Evolutionary conservation across 1,284 basidiomycete genomes (phyloP).

Genomic region (Phaffia rhodozyma): DNA sequence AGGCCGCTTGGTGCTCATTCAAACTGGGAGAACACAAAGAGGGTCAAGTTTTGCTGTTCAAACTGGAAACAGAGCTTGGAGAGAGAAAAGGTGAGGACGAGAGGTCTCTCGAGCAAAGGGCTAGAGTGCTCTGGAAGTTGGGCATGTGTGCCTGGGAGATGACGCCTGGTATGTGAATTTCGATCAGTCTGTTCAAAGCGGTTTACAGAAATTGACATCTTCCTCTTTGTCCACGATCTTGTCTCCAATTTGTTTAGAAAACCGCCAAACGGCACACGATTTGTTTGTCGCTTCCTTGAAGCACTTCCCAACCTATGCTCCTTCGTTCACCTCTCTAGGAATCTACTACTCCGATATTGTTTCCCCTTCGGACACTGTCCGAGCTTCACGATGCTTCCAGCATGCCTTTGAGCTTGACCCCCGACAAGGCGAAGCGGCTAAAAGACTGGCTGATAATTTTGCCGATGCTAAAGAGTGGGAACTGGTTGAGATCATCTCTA

Average conservation of each 20-base stretch:
- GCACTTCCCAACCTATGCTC: constrained; percentile 62
- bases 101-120: constrained; percentile 25
- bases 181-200: background rate
- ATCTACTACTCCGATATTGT: constrained; percentile 68
- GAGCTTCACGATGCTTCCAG: constrained; percentile 93
- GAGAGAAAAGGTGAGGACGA: constrained; percentile 40
- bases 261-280: constrained; percentile 55
- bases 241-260: background rate
- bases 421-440: constrained; percentile 72
- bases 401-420: constrained; percentile 96
- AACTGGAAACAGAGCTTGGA: constrained; percentile 49
- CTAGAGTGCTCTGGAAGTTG: constrained; percentile 52
- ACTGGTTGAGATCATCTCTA: constrained; percentile 82
- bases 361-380: constrained; percentile 61
- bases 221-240: background rate
- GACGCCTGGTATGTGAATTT: constrained; percentile 44
- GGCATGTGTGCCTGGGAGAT: constrained; percentile 67
- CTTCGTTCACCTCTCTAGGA: constrained; percentile 87
- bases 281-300: constrained; percentile 76
- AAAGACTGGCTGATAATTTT: constrained; percentile 72
- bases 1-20: constrained; percentile 73
- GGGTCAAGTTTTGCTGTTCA: constrained; percentile 48
- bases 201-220: background rate
- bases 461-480: constrained; percentile 93
- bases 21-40: constrained; percentile 45